A percentile compares a stretch with the other conserved stretches of the same genome.
Evolutionary conservation across 169 alveolate species (phyloP).

Genomic region (Plasmodium reichenowi): DNA sequence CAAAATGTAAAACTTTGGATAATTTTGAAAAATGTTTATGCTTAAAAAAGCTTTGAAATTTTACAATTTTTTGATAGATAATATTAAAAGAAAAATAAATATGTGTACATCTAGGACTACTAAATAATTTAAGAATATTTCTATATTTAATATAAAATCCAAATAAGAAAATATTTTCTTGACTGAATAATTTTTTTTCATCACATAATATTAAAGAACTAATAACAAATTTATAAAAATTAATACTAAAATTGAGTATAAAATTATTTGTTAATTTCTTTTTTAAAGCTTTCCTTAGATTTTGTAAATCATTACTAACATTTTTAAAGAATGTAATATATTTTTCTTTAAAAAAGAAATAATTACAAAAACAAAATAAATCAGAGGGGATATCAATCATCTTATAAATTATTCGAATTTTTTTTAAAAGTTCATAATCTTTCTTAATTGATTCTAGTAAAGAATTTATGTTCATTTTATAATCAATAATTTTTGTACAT

Average conservation of each 20-base stretch:
- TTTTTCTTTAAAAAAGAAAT: slow-evolving; percentile 66
- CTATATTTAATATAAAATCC: slow-evolving; percentile 64
- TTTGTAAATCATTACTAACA: slow-evolving; percentile 38
- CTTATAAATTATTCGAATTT: slow-evolving; percentile 2
- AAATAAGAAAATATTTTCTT: slow-evolving; percentile 42
- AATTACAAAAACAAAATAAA: slow-evolving; percentile 59
- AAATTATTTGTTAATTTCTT: slow-evolving; percentile 47
- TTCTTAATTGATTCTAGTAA: slow-evolving; percentile 23
- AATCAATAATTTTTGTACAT: slow-evolving; percentile 27
- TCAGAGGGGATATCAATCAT: slow-evolving; percentile 19
- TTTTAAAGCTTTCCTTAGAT: slow-evolving; percentile 15
- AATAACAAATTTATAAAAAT: slow-evolving; percentile 64
- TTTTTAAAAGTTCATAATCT: slow-evolving; percentile 54
- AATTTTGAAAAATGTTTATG: slow-evolving; percentile 35
- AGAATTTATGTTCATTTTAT: slow-evolving; percentile 17
- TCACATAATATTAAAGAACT: slow-evolving; percentile 47
- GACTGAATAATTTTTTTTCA: slow-evolving; percentile 18
- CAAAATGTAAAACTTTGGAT: slow-evolving; percentile 45
- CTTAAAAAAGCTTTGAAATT: slow-evolving; percentile 9
- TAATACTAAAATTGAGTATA: slow-evolving; percentile 35
- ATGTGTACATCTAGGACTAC: slow-evolving; percentile 47
- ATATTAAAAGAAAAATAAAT: slow-evolving; percentile 56
- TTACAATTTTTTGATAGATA: slow-evolving; percentile 42
- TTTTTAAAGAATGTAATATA: slow-evolving; percentile 53
- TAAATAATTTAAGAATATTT: slow-evolving; percentile 41